phyloP scores from a whole-genome alignment of 768 basidiomycete species.

The Phaeotremella fagi region DNA sequence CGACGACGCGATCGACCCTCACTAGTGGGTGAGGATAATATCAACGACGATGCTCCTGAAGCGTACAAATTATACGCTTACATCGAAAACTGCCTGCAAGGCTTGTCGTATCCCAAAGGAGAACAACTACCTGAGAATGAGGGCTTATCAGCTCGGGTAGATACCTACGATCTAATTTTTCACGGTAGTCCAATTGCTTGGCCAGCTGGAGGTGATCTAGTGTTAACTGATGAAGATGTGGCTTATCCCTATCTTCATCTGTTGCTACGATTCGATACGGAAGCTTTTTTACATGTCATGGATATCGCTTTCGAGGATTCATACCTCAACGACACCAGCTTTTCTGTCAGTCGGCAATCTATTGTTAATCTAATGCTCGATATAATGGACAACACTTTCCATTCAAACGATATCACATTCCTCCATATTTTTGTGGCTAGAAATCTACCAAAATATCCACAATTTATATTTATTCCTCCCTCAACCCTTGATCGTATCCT shows the following conservation, averaged over 20 bases:
- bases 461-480: constrained; percentile 63
- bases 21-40: constrained; percentile 34
- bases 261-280: constrained; percentile 81
- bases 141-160: constrained; percentile 63
- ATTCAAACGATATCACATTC: constrained; percentile 62
- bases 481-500: constrained; percentile 70
- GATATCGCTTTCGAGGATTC: constrained; percentile 93
- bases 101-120: constrained; percentile 80
- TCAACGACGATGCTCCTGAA: constrained; percentile 62
- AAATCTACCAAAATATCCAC: constrained; percentile 93
- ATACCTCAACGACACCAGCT: constrained; percentile 73
- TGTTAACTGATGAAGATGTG: constrained; percentile 75
- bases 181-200: constrained; percentile 71
- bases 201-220: constrained; percentile 68
- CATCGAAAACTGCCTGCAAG: constrained; percentile 71
- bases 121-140: constrained; percentile 64
- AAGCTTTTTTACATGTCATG: constrained; percentile 86
- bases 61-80: constrained; percentile 92
- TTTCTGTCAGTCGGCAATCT: constrained; percentile 66
- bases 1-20: constrained; percentile 49
- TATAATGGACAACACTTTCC: constrained; percentile 51
- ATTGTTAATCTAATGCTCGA: constrained; percentile 82
- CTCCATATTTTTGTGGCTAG: constrained; percentile 93
- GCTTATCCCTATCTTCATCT: constrained; percentile 85
- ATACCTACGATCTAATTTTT: constrained; percentile 78